Base-by-base conservation (phyloP, 1,284 basidiomycete species). In the Sphaerobolus stellatus region DNA sequence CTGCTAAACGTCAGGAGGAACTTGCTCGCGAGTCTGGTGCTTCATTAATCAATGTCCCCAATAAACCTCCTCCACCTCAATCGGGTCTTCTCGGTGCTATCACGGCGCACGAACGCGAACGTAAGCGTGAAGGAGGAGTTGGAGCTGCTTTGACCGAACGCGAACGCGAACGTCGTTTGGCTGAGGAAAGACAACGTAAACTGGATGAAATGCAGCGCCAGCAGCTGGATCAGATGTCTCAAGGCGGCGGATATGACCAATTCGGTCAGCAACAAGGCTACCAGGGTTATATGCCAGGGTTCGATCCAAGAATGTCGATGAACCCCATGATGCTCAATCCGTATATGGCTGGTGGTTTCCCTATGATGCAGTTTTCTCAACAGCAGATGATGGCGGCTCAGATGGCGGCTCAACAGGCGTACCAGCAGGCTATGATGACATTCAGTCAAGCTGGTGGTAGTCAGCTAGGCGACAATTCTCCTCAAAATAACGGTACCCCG, bases 61-160 rank as follows among this genome's bases (percentile, higher is more conserved):
- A 87, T 67, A 97, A 97, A 70, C 94, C 95, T 0, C 94, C 93
- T 4, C 93, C 94, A 1, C 96, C 97, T 8, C 93, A 97, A 71
- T 93, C 92, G 31, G 97, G 97, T 34, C 81, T 99, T 33, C 82
- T 99, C 45, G 96, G 96, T 22, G 95, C 95, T 2, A 95, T 99
- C 63, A 94, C 93, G 25, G 92, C 90, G 18, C 94, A 97, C 70
- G 94, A 99, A 72, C 82, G 92, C 54, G 95, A 98, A 58, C 81
- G 94, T 59, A 94, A 96, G 69, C 86, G 92, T 36, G 92, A 96
- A 49, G 95, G 96, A 52, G 96, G 96, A 25, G 83, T 97, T 29
- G 96, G 96, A 54, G 94, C 95, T 28, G 84, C 92, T 2, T 75
- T 99, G 61, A 98, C 96, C 1, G 95, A 98, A 73, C 83, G 94